phyloP scores from a whole-genome alignment of 1,139 yeast genomes.

The Protomyces gravidus region DNA sequence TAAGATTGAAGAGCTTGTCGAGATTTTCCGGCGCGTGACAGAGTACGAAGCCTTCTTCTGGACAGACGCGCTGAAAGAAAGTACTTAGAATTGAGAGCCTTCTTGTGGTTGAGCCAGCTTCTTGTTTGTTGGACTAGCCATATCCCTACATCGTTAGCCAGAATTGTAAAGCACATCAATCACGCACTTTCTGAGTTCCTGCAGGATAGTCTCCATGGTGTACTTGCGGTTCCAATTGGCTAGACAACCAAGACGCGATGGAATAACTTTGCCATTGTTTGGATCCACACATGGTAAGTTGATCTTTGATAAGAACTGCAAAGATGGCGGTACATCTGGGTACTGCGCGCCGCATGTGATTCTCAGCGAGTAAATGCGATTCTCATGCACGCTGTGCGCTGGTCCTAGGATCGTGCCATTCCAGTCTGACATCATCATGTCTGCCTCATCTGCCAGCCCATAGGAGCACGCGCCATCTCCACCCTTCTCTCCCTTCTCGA shows the following conservation, averaged over 20 bases:
- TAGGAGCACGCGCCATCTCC: slow-evolving; percentile 97
- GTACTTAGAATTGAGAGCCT: slow-evolving; percentile 46
- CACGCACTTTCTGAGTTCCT: slow-evolving; percentile 66
- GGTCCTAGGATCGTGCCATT: slow-evolving; percentile 96
- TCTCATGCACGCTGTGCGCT: slow-evolving; percentile 79
- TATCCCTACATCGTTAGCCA: slow-evolving; percentile 46
- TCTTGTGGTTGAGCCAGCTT: slow-evolving; percentile 87
- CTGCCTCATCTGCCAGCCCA: slow-evolving; percentile 83
- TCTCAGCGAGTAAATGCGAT: slow-evolving; percentile 79
- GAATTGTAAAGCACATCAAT: background rate
- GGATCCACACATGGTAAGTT: slow-evolving; percentile 84
- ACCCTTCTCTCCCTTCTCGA: slow-evolving; percentile 97
- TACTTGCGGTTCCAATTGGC: slow-evolving; percentile 80
- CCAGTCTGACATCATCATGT: slow-evolving; percentile 89
- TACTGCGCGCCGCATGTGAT: slow-evolving; percentile 78
- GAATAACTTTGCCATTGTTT: slow-evolving; percentile 50
- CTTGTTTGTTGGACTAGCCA: slow-evolving; percentile 81
- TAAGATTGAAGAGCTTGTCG: slow-evolving; percentile 14
- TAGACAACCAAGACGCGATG: slow-evolving; percentile 62
- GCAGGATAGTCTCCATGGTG: slow-evolving; percentile 84
- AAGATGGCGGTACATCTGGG: slow-evolving; percentile 84
- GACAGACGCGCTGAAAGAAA: slow-evolving; percentile 12
- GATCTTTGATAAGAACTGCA: slow-evolving; percentile 72
- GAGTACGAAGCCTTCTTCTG: slow-evolving; percentile 26
- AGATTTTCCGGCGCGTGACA: slow-evolving; percentile 25